Base-by-base conservation (phyloP, 441 rosid species). In the Euphorbia schlechtendalii region DNA sequence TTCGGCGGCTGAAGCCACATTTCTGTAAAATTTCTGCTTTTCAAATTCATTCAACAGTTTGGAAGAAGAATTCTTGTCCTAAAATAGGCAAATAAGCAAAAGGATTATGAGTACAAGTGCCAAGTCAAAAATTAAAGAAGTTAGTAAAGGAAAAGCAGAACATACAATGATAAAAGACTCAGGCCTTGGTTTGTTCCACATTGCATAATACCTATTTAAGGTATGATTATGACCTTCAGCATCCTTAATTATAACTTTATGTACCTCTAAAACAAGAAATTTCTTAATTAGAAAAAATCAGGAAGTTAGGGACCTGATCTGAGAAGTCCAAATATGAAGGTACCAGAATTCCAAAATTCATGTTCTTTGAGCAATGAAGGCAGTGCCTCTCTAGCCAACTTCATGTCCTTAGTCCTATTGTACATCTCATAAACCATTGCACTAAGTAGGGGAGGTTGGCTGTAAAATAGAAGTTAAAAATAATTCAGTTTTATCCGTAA, bases 131-230 rank as follows among this genome's bases (percentile, higher is more conserved):
- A 38, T 5, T 38, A 3, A 38, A 3, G 4, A 4, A 38, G 15
- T 10, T 41, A 41, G 1, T 1, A 10, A 41, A 38, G 57, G 51
- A 43, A 27, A 43, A 27, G 45, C 62, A 70, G 73, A 74, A 77
- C 89, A 61, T 46, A 85, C 96, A 4, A 68, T 73, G 10, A 84
- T 80, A 17, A 78, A 61, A 67, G 91, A 79, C 81, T 94, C 98
- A 17, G 98, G 98, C 77, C 99, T 75, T 3, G 98, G 98, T 70
- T 71, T 78, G 80, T 94, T 77, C 99, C 99, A 94, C 84, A 77
- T 80, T 40, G 99, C 99, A 67, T 85, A 91, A 63, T 89, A 94
- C 45, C 96, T 89, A 64, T 82, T 85, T 51, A 91, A 76, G 52
- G 51, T 61, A 74, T 91, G 89, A 69, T 76, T 70, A 18, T 27